Evolutionary conservation across 2,329 filamentous ascomycete genomes (phyloP), one percentile per base, ranked within the genome.

Genomic region (Fusarium phyllophilum): DNA sequence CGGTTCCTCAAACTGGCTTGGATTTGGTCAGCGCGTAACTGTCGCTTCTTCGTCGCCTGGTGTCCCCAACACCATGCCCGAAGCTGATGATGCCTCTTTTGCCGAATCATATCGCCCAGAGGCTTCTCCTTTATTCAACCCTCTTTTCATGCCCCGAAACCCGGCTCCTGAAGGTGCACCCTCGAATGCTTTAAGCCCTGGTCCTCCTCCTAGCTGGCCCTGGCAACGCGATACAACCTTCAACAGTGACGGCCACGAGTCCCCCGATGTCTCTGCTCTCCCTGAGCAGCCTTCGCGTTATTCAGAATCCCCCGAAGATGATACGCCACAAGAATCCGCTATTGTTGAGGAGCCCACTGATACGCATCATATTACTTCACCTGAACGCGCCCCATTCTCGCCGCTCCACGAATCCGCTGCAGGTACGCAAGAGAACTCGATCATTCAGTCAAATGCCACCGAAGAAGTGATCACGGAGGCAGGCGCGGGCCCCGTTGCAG

Each of bases 101-200:
- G 75, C 76, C n/a, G 76, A 78, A 29, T 78, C 76, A 1, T 78
- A 72, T 60, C 67, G 69, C 15, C 76, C 73, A 33, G 76, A 78
- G 41, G 52, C 66, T 3, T 78, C 76, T 5, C 76, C 76, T 26
- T 44, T 78, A 11, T 78, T 78, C 56, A 78, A 78, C 22, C 70
- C 75, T 3, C 33, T 68, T 15, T 69, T 68, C 31, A 29, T 66
- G 15, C 36, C 73, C 33, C 70, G 54, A 24, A 34, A 63, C 13
- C 51, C 38, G 42, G 51, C 64, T 18, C 34, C 61, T 39, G 75
- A 74, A 42, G 65, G 61, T 33, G 31, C 66, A 4, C 31, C 54
- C 15, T 51, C 68, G 4, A 22, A 56, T 5, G 54, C 36, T 13
- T 55, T 63, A 48, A 78, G 68, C 51, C 66, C 68, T 5, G 63